Evolutionary conservation across 257 asterid genomes (phyloP).

Genomic region (Ballota nigra): DNA sequence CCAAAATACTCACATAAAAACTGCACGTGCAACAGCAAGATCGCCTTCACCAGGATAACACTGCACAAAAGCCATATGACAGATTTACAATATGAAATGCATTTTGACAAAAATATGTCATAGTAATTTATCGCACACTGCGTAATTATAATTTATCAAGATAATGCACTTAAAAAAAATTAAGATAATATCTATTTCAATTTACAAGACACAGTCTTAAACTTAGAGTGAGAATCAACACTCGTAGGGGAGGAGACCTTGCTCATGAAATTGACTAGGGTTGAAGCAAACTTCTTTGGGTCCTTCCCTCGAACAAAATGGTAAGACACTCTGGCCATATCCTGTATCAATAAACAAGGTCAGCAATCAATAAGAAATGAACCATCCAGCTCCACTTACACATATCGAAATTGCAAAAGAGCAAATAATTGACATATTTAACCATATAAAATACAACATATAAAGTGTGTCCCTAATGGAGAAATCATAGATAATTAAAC

Average conservation of each 20-base stretch:
- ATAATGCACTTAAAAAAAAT: neutral
- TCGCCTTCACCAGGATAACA: conserved; percentile 99
- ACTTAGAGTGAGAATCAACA: neutral
- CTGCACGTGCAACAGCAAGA: conserved; percentile 85
- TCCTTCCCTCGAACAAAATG: conserved; percentile 87
- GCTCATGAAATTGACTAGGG: conserved; percentile 87
- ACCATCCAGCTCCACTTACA: conserved; percentile 15
- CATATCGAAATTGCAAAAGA: neutral
- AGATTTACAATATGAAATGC: neutral
- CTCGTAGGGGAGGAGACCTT: conserved; percentile 45
- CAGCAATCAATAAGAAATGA: conserved; percentile 17
- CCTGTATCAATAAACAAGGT: conserved; percentile 46
- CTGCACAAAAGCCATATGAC: conserved; percentile 39
- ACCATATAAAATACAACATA: neutral
- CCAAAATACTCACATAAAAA: conserved; percentile 68
- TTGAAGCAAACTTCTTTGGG: conserved; percentile 80
- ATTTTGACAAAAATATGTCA: neutral
- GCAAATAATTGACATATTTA: neutral
- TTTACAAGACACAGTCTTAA: neutral
- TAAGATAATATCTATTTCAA: neutral
- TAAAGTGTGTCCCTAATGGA: conserved; percentile 5
- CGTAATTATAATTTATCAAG: neutral
- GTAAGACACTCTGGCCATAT: conserved; percentile 82
- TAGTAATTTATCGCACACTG: neutral
- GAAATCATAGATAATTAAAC: neutral